Conservation (phyloP, 257 asterid species). For the Plantago elongata region DNA sequence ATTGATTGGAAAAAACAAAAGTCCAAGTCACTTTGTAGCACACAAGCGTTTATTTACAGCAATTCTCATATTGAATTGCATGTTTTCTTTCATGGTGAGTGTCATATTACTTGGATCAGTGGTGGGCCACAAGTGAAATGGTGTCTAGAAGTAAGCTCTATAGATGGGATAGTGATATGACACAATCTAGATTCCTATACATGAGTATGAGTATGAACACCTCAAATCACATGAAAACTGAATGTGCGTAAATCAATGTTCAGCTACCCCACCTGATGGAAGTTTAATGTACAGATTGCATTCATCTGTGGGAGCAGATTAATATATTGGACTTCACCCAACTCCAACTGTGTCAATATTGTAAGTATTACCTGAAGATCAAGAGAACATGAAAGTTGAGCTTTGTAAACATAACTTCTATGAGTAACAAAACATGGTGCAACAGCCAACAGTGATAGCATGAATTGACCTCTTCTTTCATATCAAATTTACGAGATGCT, state of each 20-base stretch:
- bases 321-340: constrained; percentile 77
- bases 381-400: constrained; percentile 24
- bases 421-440: constrained; percentile 12
- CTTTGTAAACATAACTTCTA: constrained; percentile 15
- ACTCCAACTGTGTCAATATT: constrained; percentile 85
- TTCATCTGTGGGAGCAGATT: constrained; percentile 76
- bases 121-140: not conserved
- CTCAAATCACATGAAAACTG: not conserved
- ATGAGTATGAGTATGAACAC: too few species aligned
- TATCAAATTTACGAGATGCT: constrained; percentile 84
- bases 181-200: too few species aligned
- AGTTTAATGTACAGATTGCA: constrained; percentile 75
- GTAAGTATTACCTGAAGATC: constrained; percentile 76
- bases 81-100: not conserved
- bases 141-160: not conserved
- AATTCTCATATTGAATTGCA: not conserved
- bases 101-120: not conserved
- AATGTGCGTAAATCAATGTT: constrained; percentile 5
- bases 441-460: constrained; percentile 25
- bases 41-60: constrained; percentile 3
- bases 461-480: constrained; percentile 88
- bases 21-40: not conserved
- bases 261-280: constrained; percentile 66
- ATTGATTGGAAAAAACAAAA: not conserved
- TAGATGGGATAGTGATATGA: too few species aligned